These are phyloP conservation scores for Fabrea salina DNA, from an alignment of 169 alveolate species.

Conservation along the genomic window DNA sequence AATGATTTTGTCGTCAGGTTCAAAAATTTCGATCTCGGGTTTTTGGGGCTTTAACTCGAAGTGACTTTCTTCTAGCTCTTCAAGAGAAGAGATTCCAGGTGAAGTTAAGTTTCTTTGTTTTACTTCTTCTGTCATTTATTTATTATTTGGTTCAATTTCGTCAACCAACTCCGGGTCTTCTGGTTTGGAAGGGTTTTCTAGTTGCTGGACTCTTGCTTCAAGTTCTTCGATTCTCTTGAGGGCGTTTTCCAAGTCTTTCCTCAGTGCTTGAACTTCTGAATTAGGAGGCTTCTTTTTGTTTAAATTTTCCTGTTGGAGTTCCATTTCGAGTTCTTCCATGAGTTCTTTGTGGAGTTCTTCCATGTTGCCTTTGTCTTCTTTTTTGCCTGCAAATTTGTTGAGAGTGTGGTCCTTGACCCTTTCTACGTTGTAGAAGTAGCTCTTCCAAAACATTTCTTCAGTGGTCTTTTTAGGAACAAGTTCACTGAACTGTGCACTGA, in stretches of 20 bases:
- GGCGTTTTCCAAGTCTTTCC: not conserved
- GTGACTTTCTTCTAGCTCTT: no score
- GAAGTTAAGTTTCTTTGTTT: no score
- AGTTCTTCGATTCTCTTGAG: conserved; percentile 4
- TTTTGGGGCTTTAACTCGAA: no score
- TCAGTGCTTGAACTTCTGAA: conserved; percentile 1
- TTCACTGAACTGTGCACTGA: conserved; percentile 10
- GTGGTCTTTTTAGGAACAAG: conserved; percentile 5
- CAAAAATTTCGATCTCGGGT: no score
- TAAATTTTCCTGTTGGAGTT: not conserved
- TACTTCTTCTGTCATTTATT: no score
- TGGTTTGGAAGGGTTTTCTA: no score
- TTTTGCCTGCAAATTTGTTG: not conserved
- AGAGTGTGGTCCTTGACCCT: not conserved
- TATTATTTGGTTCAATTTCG: no score
- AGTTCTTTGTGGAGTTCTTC: not conserved
- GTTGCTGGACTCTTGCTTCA: conserved; percentile 6
- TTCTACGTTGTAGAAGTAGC: conserved; percentile 12
- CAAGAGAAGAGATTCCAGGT: no score
- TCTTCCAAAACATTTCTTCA: conserved; percentile 28
- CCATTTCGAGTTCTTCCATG: conserved; percentile 25
- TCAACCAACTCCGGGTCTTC: no score
- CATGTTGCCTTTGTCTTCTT: not conserved
- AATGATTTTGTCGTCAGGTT: no score
- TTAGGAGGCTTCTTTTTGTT: not conserved